Base-by-base conservation (phyloP, 106 monocot species). In the Dioscorea dumetorum region DNA sequence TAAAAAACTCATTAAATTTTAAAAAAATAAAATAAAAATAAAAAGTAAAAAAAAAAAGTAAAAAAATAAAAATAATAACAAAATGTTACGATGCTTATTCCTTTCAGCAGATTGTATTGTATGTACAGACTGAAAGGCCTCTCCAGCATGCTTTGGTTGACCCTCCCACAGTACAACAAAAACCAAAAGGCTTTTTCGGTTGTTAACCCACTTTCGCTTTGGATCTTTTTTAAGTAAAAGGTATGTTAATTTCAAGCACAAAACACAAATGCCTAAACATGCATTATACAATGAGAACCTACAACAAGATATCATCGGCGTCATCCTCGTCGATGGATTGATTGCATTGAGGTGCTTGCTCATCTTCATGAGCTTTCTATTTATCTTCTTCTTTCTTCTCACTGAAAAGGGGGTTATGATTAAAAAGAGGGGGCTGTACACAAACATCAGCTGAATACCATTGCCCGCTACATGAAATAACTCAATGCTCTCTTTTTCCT, bases 401-500 rank as follows among this genome's bases (percentile, higher is more conserved):
- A 9, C 66, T 2, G 50, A 50, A 49, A n/a, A 28, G 23, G 50
- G 22, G 21, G 21, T 7, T 22, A n/a, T 24, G 23, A 22, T 19
- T 10, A 22, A 66, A 66, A 66, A 50, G 5, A 8, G 22, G 4
- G 59, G 59, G 59, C 34, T 66, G 66, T 66, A 66, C 48, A 50
- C 15, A 15, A 54, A 41, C 48, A 33, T 12, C 14, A 20, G 13
- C 18, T 18, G 19, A 18, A 60, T 41, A 19, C 35, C 15, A 0
- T 41, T 66, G 10, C 24, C 34, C 57, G 53, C 74, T 81, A 87
- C 87, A 87, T 87, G 59, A 87, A 83, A 56, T 87, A 87, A 68
- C 83, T 83, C 17, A 83, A 80, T 16, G 77, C 64, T 78, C 64
- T 80, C 80, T 83, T 87, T 77, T 83, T 83, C 74, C 87, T 87